phyloP scores from a whole-genome alignment of 169 alveolate species.

The Eimeria mitis region DNA sequence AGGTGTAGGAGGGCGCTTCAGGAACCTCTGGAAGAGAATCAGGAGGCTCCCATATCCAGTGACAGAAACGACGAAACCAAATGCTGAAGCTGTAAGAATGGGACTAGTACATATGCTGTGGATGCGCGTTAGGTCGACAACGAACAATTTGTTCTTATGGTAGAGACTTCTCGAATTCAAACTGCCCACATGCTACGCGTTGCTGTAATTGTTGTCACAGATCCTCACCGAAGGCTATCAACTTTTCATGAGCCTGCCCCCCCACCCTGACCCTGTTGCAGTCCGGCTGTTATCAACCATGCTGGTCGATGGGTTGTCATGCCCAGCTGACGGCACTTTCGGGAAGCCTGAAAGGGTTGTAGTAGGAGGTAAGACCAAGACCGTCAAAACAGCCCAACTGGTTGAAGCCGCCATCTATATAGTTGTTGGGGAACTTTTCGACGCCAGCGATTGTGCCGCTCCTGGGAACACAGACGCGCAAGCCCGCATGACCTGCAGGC shows the following conservation, averaged over 20 bases:
- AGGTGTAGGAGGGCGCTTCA: background rate
- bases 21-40: background rate
- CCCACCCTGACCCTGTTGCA: slow-evolving; percentile 39
- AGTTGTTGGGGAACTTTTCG: slow-evolving; percentile 1
- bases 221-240: slow-evolving; percentile 13
- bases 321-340: slow-evolving; percentile 24
- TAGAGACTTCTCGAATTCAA: background rate
- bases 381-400: background rate
- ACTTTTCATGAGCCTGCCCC: slow-evolving; percentile 23
- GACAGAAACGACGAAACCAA: background rate
- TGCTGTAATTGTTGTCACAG: background rate
- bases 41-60: background rate
- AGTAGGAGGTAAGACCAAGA: background rate
- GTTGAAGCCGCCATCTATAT: slow-evolving; percentile 16
- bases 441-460: slow-evolving; percentile 40
- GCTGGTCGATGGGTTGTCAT: slow-evolving; percentile 14
- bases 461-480: background rate
- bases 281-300: background rate
- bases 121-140: background rate
- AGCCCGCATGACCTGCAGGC: slow-evolving; percentile 24
- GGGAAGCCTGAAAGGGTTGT: background rate
- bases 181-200: background rate
- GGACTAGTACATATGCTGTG: background rate
- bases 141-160: background rate
- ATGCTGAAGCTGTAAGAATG: slow-evolving; percentile 30